Base-by-base conservation (phyloP, 169 alveolate genomes). In the Toxoplasma gondii region DNA sequence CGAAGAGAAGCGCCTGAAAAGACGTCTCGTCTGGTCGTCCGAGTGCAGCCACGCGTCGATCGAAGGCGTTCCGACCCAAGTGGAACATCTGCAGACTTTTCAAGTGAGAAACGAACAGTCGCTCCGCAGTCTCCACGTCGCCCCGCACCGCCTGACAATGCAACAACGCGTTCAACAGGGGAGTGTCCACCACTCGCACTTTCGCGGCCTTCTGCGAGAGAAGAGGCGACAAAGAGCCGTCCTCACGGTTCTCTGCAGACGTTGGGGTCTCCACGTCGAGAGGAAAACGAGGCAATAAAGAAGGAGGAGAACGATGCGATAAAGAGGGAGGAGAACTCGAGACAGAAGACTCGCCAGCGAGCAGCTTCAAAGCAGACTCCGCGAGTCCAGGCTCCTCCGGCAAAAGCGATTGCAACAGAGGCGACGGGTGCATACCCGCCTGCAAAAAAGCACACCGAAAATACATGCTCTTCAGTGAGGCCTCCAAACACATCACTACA, bases 1-100 rank as follows among this genome's bases (percentile, higher is more conserved):
- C 90, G 24, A 82, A 82, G 67, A 82, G 90, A 39, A 82, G 90
- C 1, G 34, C 41, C 90, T 82, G 53, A 39, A 82, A 82, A 22
- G 90, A 43, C 4, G 12, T 36, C 39, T 82, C 90, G 41, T 82
- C 90, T 17, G 64, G 84, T 22, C 49, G 45, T 12, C 84, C 74
- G 31, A 64, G 31, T 16, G 34, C 34, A 16, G 74, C 74, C 5
- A 31, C 24, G 34, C 22, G 24, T 19, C 7, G 31, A 31, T 64
- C 74, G 74, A 64, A 64, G 9, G 74, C 74, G 74, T 64, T 64
- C 22, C 22, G 74, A 7, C 74, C 74, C 24, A 27, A 64, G 74
- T 64, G 74, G 22, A 64, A 64, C 74, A 64, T 64, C 74, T 64
- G 74, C 34, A 64, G 29, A 27, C 74, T 64, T 16, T 27, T 16